Conservation (phyloP, 139 green algal genomes). For the Chlamydomonas sphaeroides region DNA sequence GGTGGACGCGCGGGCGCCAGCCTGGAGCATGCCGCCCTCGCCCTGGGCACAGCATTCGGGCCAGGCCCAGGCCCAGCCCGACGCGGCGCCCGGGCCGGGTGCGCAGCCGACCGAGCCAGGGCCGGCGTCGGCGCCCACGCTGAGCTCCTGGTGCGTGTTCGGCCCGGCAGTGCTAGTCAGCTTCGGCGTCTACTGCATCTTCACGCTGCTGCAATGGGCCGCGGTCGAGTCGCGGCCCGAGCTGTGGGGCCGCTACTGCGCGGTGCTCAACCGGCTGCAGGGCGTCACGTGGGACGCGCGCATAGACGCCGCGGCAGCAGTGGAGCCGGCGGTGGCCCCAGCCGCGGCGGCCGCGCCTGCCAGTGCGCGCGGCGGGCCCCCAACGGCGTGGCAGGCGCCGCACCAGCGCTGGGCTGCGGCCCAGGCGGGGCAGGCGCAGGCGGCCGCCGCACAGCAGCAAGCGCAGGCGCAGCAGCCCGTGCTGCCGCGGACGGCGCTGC, state of each 20-base stretch:
- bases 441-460: neutral
- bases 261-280: constrained; percentile 74
- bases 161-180: constrained; percentile 43
- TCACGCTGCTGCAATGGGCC: constrained; percentile 63
- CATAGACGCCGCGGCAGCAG: constrained; percentile 16
- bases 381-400: too few relatives aligned
- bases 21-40: neutral
- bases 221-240: constrained; percentile 71
- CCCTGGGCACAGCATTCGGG: too few relatives aligned
- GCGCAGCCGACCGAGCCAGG: neutral
- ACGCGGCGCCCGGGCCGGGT: neutral
- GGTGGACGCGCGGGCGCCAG: too few relatives aligned
- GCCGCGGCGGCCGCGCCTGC: neutral
- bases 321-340: neutral
- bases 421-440: too few relatives aligned
- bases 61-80: too few relatives aligned
- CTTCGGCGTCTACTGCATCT: constrained; percentile 72
- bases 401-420: too few relatives aligned
- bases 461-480: neutral
- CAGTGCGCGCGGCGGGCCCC: too few relatives aligned
- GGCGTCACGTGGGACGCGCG: constrained; percentile 43
- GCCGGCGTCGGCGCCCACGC: neutral
- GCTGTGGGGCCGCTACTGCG: constrained; percentile 74
- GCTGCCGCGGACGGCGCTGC: constrained; percentile 8
- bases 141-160: constrained; percentile 37